Evolutionary conservation across 257 asterid genomes (phyloP), one percentile per base, ranked within the genome.

Genomic region (Eustoma russellianum): DNA sequence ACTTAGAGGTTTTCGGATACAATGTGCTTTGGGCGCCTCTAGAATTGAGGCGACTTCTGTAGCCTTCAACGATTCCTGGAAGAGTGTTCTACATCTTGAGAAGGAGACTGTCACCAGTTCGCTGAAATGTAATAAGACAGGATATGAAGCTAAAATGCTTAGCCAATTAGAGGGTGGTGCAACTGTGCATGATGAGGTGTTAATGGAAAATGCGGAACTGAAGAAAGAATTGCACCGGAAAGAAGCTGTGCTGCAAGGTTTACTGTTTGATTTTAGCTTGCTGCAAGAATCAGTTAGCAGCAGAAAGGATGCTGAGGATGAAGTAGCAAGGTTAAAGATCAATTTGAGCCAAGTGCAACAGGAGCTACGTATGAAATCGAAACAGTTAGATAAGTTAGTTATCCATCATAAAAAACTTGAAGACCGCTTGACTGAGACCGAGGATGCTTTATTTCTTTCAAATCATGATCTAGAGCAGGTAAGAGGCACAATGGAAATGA

Each of bases 231-330:
- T 88, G 53, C 69, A 81, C 62, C 72, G 74, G 13, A 88, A 83
- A 69, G 77, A 79, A 52, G 75, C 52, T 75, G 30, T 85, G 60
- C 60, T 88, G 78, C 72, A 83, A 68, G 97, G 97, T 65, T 70
- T 88, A 59, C 91, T 80, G 55, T 85, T 80, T 65, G 97, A 88
- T 75, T 77, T 85, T 66, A 83, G 85, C 74, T 76, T 85, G 79
- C 77, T 88, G 73, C 97, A 88, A 74, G 97, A 88, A 69, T 82
- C 83, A 61, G 80, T 88, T 57, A 79, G 92, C 66, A 64, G 73
- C 71, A 75, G 79, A 76, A 85, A 68, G 64, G 95, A 88, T 59
- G 68, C 71, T 63, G 79, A 71, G 63, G 86, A 80, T 75, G 97
- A 83, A 70, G 67, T 72, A 56, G 81, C 75, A 60, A 79, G 73